Conservation (phyloP, 139 green algal species). For the Desmodesmus armatus region DNA sequence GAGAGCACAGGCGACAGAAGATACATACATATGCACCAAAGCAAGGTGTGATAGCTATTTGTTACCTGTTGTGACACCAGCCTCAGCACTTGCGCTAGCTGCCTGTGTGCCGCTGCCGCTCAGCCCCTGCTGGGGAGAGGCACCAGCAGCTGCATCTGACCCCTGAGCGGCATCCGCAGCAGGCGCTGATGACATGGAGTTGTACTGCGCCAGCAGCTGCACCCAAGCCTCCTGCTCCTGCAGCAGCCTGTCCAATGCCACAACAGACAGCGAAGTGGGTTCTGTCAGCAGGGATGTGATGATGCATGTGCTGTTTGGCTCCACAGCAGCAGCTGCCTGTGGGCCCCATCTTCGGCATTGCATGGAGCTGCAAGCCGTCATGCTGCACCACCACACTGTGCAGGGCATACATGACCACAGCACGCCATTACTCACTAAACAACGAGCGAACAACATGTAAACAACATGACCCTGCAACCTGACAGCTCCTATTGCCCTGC, state of each 20-base stretch:
- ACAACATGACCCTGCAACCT: neutral
- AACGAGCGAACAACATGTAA: too few relatives aligned
- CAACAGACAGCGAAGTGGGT: neutral
- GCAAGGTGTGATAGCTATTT: too few relatives aligned
- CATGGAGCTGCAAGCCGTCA: neutral
- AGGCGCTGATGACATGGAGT: neutral
- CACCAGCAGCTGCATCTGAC: neutral
- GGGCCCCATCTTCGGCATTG: neutral
- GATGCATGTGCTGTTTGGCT: too few relatives aligned
- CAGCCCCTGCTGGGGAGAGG: neutral
- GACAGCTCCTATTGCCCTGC: neutral
- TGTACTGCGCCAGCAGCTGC: slow-evolving; percentile 30
- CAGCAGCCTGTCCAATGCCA: slow-evolving; percentile 38
- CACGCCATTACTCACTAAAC: too few relatives aligned
- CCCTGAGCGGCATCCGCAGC: neutral
- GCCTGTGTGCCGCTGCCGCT: neutral
- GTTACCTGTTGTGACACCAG: too few relatives aligned
- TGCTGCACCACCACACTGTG: neutral
- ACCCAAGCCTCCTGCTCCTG: slow-evolving; percentile 40
- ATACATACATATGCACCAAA: too few relatives aligned
- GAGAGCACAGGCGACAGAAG: too few relatives aligned
- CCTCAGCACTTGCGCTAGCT: too few relatives aligned
- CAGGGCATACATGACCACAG: too few relatives aligned
- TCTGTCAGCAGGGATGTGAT: neutral
- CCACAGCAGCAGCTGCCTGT: too few relatives aligned